Evolutionary conservation across 2,329 filamentous ascomycete genomes (phyloP).

Genomic region (Clonostachys solani): DNA sequence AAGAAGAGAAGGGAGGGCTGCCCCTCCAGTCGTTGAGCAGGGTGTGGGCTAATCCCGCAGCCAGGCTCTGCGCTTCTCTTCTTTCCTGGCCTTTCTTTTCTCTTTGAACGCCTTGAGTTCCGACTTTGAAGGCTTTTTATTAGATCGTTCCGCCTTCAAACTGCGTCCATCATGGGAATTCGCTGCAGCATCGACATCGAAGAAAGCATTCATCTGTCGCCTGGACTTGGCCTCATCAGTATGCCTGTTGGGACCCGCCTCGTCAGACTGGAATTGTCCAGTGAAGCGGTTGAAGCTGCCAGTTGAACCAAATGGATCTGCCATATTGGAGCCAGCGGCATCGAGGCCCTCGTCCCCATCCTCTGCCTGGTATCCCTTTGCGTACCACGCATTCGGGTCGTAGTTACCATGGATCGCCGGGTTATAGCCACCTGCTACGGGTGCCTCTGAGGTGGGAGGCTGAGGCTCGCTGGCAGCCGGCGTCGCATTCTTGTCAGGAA

Average conservation of each 20-base stretch:
- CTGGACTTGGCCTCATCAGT: conserved; percentile 83
- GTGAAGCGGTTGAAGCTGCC: conserved; percentile 91
- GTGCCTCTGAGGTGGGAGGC: conserved; percentile 26
- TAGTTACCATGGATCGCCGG: conserved; percentile 95
- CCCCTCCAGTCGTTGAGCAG: not conserved
- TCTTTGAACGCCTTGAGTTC: conserved; percentile 91
- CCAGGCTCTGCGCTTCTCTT: conserved; percentile 92
- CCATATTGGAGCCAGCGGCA: conserved; percentile 17
- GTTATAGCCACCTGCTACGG: conserved; percentile 75
- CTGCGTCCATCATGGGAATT: conserved; percentile 88
- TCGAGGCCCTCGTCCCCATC: conserved; percentile 21
- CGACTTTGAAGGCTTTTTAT: conserved; percentile 77
- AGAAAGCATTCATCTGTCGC: conserved; percentile 90
- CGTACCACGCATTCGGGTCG: conserved; percentile 94
- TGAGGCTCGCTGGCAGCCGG: conserved; percentile 19
- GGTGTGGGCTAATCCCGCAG: conserved; percentile 62
- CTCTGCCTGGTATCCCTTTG: conserved; percentile 41
- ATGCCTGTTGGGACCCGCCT: conserved; percentile 69
- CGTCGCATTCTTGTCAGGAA: conserved; percentile 42
- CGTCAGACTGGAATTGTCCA: conserved; percentile 70
- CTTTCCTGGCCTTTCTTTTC: conserved; percentile 83
- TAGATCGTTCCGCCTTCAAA: conserved; percentile 83
- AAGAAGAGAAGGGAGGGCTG: not conserved
- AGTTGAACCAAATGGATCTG: conserved; percentile 58
- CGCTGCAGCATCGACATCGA: conserved; percentile 91